Evolutionary conservation across 1,284 basidiomycete species (phyloP).

Genomic region (Ceratobasidium theobromae): DNA sequence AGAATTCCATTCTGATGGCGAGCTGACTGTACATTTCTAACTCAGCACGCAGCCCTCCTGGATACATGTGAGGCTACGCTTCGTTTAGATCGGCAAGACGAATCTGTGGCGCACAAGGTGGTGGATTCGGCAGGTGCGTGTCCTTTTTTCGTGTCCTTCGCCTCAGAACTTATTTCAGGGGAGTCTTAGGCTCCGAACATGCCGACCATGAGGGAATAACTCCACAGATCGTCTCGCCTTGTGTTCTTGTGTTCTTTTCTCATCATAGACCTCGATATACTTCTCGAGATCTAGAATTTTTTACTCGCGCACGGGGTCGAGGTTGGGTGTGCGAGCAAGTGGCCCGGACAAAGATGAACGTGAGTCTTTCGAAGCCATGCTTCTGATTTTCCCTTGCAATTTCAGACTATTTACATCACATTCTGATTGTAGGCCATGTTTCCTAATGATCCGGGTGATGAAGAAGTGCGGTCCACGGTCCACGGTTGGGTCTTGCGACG

Average conservation of each 20-base stretch:
- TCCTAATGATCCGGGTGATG: slow-evolving; percentile 78
- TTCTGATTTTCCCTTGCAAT: not conserved
- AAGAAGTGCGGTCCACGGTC: slow-evolving; percentile 68
- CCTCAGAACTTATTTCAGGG: not conserved
- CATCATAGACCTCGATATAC: slow-evolving; percentile 89
- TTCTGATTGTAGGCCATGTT: slow-evolving; percentile 71
- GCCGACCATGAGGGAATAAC: not conserved
- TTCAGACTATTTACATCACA: not conserved
- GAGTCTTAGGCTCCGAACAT: not conserved
- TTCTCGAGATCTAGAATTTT: slow-evolving; percentile 83
- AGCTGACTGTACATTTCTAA: slow-evolving; percentile 25
- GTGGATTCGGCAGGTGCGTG: not conserved
- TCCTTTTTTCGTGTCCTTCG: not conserved
- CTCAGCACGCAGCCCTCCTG: slow-evolving; percentile 80
- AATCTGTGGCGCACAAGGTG: not conserved
- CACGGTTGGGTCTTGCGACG: slow-evolving; percentile 67
- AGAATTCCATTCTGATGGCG: not conserved
- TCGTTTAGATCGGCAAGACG: slow-evolving; percentile 11
- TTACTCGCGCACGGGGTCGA: slow-evolving; percentile 60
- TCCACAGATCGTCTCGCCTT: slow-evolving; percentile 46
- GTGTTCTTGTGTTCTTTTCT: slow-evolving; percentile 86
- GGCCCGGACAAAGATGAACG: slow-evolving; percentile 61
- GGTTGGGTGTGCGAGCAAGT: slow-evolving; percentile 82
- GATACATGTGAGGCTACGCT: slow-evolving; percentile 65
- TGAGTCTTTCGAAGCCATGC: slow-evolving; percentile 43